Base-by-base conservation (phyloP, 305 asterid species). In the Fraxinus floribunda region DNA sequence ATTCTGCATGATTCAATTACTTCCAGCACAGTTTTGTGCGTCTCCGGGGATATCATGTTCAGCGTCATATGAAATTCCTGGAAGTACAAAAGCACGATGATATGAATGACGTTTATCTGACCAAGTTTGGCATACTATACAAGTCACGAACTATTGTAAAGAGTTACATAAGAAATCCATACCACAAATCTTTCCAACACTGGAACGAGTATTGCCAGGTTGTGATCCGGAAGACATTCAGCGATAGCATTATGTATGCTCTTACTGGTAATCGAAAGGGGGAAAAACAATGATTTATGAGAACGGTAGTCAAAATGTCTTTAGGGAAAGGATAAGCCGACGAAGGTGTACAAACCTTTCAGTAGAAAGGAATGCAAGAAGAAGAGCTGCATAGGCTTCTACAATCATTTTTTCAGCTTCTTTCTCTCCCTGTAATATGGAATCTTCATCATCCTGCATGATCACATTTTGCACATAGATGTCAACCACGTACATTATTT, bases 381-480 rank as follows among this genome's bases (percentile, higher is more conserved):
- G 97, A 85, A 97, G 98, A 85, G 99, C 99, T 55, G 98, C 85
- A 86, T 94, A 95, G 76, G 97, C 99, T 93, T 97, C 99, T 34
- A 95, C 92, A 83, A 95, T 93, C 97, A 92, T 95, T 89, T 97
- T 95, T 86, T 97, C 99, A 9, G 98, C 99, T 87, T 95, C 98
- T 87, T 89, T 96, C 88, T 94, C 96, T 80, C 97, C 97, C 88
- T 90, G 94, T 87, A 90, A 85, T 86, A 97, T 77, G 75, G 97
- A 89, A 66, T 92, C 97, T 81, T 94, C 98, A 74, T 92, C 99
- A 84, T 95, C 97, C 96, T 91, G 89, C 86, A 86, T 39, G 77
- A 83, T 62, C 73, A 62, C 75, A 78, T 15, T 34, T 52, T 34
- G 55, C 7, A 71, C 22, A 44, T 29, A 49, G 71, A 44, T 77